These are phyloP conservation scores for Geotrichum cucujoidarum DNA, from an alignment of 1,139 yeast species.

Conservation along the genomic window DNA sequence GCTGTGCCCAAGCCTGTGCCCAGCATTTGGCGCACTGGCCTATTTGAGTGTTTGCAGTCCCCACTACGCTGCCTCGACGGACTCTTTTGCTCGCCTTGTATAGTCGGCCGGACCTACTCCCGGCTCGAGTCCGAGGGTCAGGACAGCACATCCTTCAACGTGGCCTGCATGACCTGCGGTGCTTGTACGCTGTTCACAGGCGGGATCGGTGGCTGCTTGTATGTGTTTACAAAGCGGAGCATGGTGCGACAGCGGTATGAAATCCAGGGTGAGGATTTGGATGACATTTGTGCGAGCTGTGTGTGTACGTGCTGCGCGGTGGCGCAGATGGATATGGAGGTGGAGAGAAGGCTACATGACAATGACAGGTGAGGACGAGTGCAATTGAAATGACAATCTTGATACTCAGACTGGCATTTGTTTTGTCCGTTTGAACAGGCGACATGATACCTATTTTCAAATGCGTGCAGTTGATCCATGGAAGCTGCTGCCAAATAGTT, in stretches of 20 bases:
- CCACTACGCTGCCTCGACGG: neutral
- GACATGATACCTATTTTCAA: too few species aligned
- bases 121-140: neutral
- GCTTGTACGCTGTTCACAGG: neutral
- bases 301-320: neutral
- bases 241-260: neutral
- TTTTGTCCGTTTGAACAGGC: too few species aligned
- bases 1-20: neutral
- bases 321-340: slow-evolving; percentile 2
- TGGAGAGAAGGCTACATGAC: neutral
- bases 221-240: neutral
- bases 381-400: too few species aligned
- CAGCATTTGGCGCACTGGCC: neutral
- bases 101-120: neutral
- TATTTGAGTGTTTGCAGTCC: neutral
- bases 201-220: neutral
- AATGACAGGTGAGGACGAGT: neutral
- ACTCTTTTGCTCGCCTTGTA: neutral
- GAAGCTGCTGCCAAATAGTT: too few species aligned
- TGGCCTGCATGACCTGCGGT: neutral
- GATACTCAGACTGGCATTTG: too few species aligned
- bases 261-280: neutral
- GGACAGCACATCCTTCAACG: neutral
- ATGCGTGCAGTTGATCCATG: too few species aligned
- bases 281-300: neutral